These are phyloP conservation scores for Fusarium phyllophilum DNA, from an alignment of 2,329 filamentous ascomycete genomes.

Conservation along the genomic window DNA sequence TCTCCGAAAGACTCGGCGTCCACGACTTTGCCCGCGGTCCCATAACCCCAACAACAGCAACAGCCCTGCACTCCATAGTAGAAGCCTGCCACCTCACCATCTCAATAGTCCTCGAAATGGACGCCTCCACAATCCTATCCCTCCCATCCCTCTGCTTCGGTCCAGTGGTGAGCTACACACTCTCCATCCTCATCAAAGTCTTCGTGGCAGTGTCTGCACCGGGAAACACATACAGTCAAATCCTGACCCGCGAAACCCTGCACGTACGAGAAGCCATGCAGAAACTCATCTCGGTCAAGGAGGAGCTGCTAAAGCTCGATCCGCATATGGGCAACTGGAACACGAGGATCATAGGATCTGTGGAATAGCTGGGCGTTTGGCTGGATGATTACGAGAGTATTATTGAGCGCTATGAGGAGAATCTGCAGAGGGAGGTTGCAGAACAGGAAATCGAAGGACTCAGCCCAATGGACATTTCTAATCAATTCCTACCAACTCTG, in stretches of 20 bases:
- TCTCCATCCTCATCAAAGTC: constrained; percentile 30
- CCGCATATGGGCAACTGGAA: constrained; percentile 32
- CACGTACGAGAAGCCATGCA: constrained; percentile 18
- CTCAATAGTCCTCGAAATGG: constrained; percentile 13
- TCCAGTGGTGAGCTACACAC: constrained; percentile 23
- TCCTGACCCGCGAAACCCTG: constrained; percentile 1
- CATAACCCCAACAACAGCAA: not conserved
- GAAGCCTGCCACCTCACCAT: constrained; percentile 28
- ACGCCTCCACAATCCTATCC: constrained; percentile 2
- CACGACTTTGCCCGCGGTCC: constrained; percentile 10
- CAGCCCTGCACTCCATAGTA: constrained; percentile 10
- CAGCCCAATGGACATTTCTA: constrained; percentile 28
- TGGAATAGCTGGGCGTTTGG: constrained; percentile 26
- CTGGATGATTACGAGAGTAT: constrained; percentile 29
- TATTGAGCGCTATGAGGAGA: constrained; percentile 24
- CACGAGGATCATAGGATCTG: constrained; percentile 30
- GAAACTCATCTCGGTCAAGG: constrained; percentile 17
- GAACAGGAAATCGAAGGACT: constrained; percentile 24
- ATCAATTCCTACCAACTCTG: not conserved
- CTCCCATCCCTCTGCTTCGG: constrained; percentile 28
- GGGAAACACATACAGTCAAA: constrained; percentile 20
- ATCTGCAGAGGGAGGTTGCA: constrained; percentile 25
- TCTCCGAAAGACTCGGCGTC: constrained; percentile 23
- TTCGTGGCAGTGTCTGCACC: constrained; percentile 32
- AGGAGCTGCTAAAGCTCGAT: constrained; percentile 18